Percentiles rank a stretch among this genome's conserved stretches.
These are phyloP conservation scores for Rosellinia necatrix DNA, from an alignment of 2,329 filamentous ascomycete genomes.

Conservation along the genomic window DNA sequence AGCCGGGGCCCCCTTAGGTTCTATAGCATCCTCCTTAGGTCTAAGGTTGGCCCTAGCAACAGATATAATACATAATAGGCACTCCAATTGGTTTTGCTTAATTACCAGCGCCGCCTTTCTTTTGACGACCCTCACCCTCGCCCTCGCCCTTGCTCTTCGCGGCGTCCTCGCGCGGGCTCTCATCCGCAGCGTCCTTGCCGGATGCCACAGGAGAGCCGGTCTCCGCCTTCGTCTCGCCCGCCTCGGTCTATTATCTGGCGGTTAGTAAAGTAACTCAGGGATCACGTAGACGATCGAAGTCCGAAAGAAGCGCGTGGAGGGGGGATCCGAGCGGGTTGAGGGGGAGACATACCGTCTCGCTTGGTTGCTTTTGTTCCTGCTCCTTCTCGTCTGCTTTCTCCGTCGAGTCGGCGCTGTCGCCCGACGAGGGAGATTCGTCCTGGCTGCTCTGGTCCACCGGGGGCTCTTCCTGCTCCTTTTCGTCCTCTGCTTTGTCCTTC, in stretches of 20 bases:
- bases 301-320: neutral
- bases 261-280: neutral
- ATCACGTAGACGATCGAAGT: neutral
- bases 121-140: neutral
- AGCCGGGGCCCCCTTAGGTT: no score
- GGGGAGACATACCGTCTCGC: slow-evolving; percentile 25
- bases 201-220: slow-evolving; percentile 30
- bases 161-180: slow-evolving; percentile 37
- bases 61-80: no score
- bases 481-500: neutral
- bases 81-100: no score
- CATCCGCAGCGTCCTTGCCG: slow-evolving; percentile 31
- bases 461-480: slow-evolving; percentile 4
- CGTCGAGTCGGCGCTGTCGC: slow-evolving; percentile 28
- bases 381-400: slow-evolving; percentile 31
- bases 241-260: slow-evolving; percentile 26
- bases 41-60: no score
- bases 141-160: slow-evolving; percentile 32
- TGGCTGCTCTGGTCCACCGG: neutral
- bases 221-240: slow-evolving; percentile 30
- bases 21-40: no score
- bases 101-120: neutral
- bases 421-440: slow-evolving; percentile 14
- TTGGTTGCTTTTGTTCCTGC: slow-evolving; percentile 32
- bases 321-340: neutral